Evolutionary conservation across 331 rosid genomes (phyloP), one percentile per base, ranked within the genome.

Genomic region (Saraca asoca): DNA sequence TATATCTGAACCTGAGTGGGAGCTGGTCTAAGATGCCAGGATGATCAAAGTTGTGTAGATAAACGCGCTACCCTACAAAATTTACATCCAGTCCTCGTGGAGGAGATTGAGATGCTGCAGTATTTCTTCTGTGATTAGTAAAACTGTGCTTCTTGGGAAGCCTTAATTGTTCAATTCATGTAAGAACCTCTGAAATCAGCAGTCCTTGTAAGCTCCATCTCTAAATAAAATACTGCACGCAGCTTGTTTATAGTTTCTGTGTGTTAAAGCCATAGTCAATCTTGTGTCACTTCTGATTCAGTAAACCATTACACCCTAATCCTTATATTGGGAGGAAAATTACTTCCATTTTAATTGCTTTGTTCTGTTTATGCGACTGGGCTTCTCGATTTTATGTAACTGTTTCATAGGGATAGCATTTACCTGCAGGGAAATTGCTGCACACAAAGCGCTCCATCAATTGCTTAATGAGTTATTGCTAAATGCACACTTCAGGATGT

Each of bases 1-100:
- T 68, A 17, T 66, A 46, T 69, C 75, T 39, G 96, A 87, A 78
- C 58, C 75, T 12, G 98, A 87, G 29, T 92, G 98, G 98, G 96
- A 89, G 82, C 78, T 92, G 79, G 88, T 92, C 56, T 85, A 81
- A 24, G 81, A 48, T 37, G n/a, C 38, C 49, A 38, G 45, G 7
- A 58, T 72, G 65, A 64, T 19, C 10, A n/a, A 33, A 67, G 53
- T 16, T 49, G 20, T 74, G 85, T 79, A 70, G 31, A 67, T 80
- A 60, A 77, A 69, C 65, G 19, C 16, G 63, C 68, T 34, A 65
- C 59, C 38, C 19, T 51, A 17, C 51, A 24, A 29, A 57, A 49
- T 58, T 58, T 67, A 38, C 69, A 68, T 56, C 79, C 52, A 77
- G 69, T 50, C 74, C 24, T 68, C 9, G 70, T 41, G 42, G 38